Percentiles rank a stretch among this genome's conserved stretches.
Conservation (phyloP, 352 stramenopile genomes). For the Halophytophthora polymorphica region DNA sequence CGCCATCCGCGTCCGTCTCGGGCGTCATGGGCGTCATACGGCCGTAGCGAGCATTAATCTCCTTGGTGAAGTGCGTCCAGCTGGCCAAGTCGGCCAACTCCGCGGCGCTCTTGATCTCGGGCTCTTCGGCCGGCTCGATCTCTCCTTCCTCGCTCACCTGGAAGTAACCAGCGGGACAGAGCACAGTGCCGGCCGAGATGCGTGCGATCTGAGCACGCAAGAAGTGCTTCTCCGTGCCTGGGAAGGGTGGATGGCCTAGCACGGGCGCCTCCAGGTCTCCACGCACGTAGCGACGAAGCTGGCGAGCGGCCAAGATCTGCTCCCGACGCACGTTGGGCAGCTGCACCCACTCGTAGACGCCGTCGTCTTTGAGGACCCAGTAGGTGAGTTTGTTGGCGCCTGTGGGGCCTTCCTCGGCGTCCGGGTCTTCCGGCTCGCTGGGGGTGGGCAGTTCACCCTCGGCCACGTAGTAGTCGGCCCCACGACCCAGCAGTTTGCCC, state of each 20-base stretch:
- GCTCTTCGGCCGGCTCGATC: slow-evolving; percentile 62
- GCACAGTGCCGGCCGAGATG: slow-evolving; percentile 75
- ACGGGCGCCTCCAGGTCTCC: slow-evolving; percentile 82
- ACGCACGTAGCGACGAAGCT: slow-evolving; percentile 78
- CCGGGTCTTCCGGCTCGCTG: slow-evolving; percentile 60
- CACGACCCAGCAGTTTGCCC: slow-evolving; percentile 80
- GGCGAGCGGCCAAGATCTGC: slow-evolving; percentile 75
- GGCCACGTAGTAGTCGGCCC: slow-evolving; percentile 79
- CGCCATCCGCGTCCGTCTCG: slow-evolving; percentile 68
- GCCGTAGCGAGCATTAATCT: slow-evolving; percentile 84
- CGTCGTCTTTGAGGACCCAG: slow-evolving; percentile 85
- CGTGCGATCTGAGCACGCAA: slow-evolving; percentile 88
- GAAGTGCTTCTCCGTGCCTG: slow-evolving; percentile 82
- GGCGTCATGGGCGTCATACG: slow-evolving; percentile 67
- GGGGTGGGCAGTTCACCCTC: slow-evolving; percentile 60
- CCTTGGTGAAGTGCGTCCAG: slow-evolving; percentile 88
- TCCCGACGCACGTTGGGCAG: slow-evolving; percentile 71
- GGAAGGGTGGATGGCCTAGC: slow-evolving; percentile 85
- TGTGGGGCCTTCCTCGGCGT: slow-evolving; percentile 58
- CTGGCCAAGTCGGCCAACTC: slow-evolving; percentile 67
- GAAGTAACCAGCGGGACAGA: slow-evolving; percentile 87
- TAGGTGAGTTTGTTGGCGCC: slow-evolving; percentile 90
- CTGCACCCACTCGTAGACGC: slow-evolving; percentile 78
- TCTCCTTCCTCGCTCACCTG: slow-evolving; percentile 70
- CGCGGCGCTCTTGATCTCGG: slow-evolving; percentile 65